Evolutionary conservation across 345 rosid genomes (phyloP), one percentile per base, ranked within the genome.

Genomic region (Noccaea bulbosa): DNA sequence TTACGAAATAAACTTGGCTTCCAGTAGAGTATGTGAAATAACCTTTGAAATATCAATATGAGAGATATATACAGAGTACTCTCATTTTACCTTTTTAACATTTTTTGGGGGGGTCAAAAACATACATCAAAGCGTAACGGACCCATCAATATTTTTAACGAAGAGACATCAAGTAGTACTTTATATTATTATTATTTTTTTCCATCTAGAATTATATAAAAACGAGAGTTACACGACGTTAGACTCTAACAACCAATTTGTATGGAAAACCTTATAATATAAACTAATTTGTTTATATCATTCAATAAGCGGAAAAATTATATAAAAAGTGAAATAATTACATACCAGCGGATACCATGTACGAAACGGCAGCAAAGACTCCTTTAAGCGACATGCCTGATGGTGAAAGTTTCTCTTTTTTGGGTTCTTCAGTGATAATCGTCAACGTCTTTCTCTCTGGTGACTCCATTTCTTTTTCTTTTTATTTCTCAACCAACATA

Each of bases 331-430:
- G 30, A 4, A 27, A 27, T 2, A 27, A 27, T 2, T 27, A 20
- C 65, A 67, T 54, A 67, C 72, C 72, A 56, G 72, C 72, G 3
- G 72, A 68, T 33, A 37, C 46, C 72, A 68, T 68, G 54, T 68
- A 88, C 62, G 91, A 85, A 69, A 76, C 11, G 24, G 91, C 89
- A 35, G 87, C 93, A 35, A 70, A 74, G 34, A 70, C 79, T 67
- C 91, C 87, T 78, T 51, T 71, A 16, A 11, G 52, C 35, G 81
- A 77, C 78, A 78, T 68, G 54, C 5, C 2, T 27, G 55, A 55
- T 2, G 30, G 30, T 0, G 24, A 32, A 33, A 11, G 8, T 68
- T 14, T 68, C 46, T 12, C 24, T 17, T 14, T 68, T 34, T 45
- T 68, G 12, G 37, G 30, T 45, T 68, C 44, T 45, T 68, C 64